Conservation (phyloP, 257 asterid genomes). For the Sherardia arvensis region DNA sequence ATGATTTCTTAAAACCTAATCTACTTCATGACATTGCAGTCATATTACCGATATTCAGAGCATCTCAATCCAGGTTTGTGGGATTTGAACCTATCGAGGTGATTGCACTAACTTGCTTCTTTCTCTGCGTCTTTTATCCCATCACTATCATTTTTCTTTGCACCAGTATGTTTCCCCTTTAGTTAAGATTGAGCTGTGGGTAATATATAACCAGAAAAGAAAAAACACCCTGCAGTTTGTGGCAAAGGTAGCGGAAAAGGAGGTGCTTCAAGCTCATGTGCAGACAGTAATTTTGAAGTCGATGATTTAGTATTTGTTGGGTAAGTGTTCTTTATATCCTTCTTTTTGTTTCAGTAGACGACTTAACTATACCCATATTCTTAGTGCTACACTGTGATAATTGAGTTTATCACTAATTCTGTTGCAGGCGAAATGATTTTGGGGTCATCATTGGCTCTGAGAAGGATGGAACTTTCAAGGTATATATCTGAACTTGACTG, state of each 20-base stretch:
- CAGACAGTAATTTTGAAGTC: constrained; percentile 49
- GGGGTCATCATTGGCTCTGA: constrained; percentile 79
- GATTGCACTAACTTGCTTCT: constrained; percentile 13
- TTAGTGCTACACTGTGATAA: constrained; percentile 3
- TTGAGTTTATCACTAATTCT: constrained; percentile 10
- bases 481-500: constrained; percentile 18
- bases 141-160: background rate
- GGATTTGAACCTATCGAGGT: constrained; percentile 98
- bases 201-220: constrained; percentile 32
- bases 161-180: background rate
- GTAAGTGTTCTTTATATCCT: constrained; percentile 29
- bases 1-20: background rate
- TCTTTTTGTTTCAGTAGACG: background rate
- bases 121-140: constrained; percentile 2
- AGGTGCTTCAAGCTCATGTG: constrained; percentile 48
- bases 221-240: constrained; percentile 28
- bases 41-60: constrained; percentile 78
- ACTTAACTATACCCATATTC: background rate
- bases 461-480: constrained; percentile 78
- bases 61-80: constrained; percentile 81
- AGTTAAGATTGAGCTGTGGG: background rate
- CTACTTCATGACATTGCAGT: constrained; percentile 29
- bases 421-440: constrained; percentile 75
- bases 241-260: constrained; percentile 49
- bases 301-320: constrained; percentile 88